Conservation (phyloP, 768 basidiomycete genomes). For the Fibroporia radiculosa region DNA sequence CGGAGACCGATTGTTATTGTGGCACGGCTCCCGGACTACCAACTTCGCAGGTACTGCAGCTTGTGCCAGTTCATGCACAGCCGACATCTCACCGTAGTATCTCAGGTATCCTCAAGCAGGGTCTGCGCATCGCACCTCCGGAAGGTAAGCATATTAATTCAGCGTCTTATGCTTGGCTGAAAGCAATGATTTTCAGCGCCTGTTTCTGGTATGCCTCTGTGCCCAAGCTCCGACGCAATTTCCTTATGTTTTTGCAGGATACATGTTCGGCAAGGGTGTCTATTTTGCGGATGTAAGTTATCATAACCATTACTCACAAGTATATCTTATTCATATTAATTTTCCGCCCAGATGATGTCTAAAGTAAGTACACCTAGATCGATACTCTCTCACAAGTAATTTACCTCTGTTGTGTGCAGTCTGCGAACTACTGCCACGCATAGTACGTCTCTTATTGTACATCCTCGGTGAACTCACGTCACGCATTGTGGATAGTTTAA, state of each 20-base stretch:
- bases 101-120: conserved; percentile 51
- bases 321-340: background rate
- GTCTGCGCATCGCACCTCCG: conserved; percentile 56
- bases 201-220: conserved; percentile 30
- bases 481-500: conserved; percentile 30
- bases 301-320: background rate
- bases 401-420: conserved; percentile 23
- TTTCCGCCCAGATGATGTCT: conserved; percentile 47
- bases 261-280: conserved; percentile 64
- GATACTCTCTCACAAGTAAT: background rate
- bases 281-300: conserved; percentile 53
- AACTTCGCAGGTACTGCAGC: conserved; percentile 45
- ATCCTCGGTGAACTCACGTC: background rate
- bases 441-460: conserved; percentile 26
- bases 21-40: conserved; percentile 58
- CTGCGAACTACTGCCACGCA: conserved; percentile 48
- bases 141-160: conserved; percentile 33
- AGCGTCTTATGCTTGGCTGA: background rate
- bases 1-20: conserved; percentile 49
- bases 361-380: conserved; percentile 33
- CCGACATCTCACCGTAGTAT: background rate
- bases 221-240: background rate
- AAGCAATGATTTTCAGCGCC: conserved; percentile 31
- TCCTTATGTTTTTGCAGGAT: conserved; percentile 23
- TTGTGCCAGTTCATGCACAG: background rate